Base-by-base conservation (phyloP, 1,284 basidiomycete genomes). In the Ustilago sp. region DNA sequence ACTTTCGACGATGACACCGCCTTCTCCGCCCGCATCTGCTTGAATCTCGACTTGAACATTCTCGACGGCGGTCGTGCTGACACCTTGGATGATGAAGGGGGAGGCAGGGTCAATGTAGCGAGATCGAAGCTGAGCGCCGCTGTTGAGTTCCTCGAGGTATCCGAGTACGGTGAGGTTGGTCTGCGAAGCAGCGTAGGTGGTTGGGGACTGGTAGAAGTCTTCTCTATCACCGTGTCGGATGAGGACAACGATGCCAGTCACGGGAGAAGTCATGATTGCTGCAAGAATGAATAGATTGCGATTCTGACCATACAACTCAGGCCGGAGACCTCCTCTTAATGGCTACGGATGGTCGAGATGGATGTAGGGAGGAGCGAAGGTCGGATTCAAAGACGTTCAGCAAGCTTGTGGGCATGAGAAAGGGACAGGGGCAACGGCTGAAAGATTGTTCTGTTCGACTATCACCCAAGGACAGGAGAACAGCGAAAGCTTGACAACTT, bases 121-220 rank as follows among this genome's bases (percentile, higher is more conserved):
- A 3, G 88, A 87, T 70, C 93, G 91, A 45, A 95, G 88, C 80
- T 89, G 87, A 5, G 87, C 65, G 31, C 94, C 94, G 61, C 94
- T 90, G 63, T 90, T 87, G 87, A 91, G 90, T 64, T 92, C 91
- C 87, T 95, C 83, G 12, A 81, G 67, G 54, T 92, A 92, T 62
- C 94, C 94, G 59, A 94, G 90, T 59, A 93, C 91, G 38, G 93
- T 95, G 69, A 93, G 92, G 86, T 91, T 90, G 31, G 93, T 92
- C 79, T 90, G 89, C n/a, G 89, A 88, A 32, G 90, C 89, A 60
- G 90, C 87, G 86, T 95, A 94, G 34, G 81, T 75, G 31, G 65
- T 63, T 0, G 80, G 80, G 0, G 68, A 74, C 62, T 82, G 78
- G 57, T 79, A 82, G 63, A 80, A 77, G 52, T 79, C 90, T 77